Conservation (phyloP, 2,329 filamentous ascomycete genomes). For the Geosmithia flava region DNA sequence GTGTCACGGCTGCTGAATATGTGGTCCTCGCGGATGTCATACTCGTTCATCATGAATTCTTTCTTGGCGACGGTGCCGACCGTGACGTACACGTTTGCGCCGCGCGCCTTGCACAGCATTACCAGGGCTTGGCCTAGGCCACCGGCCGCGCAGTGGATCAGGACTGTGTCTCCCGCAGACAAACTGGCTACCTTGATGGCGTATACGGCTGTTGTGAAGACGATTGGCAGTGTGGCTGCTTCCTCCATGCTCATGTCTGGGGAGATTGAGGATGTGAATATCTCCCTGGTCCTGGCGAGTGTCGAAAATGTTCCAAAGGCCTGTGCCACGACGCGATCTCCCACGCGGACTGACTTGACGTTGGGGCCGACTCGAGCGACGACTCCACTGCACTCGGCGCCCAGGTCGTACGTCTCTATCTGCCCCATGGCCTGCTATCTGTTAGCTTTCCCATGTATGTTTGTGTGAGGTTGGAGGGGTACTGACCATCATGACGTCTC, state of each 20-base stretch:
- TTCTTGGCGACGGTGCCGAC: constrained; percentile 14
- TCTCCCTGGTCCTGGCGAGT: constrained; percentile 7
- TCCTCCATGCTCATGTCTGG: constrained; percentile 9
- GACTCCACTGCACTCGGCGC: constrained; percentile 9
- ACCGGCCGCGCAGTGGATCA: constrained; percentile 15
- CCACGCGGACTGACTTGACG: constrained; percentile 5
- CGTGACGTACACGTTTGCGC: constrained; percentile 14
- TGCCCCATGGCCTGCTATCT: constrained; percentile 13
- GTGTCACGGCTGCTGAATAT: constrained; percentile 13
- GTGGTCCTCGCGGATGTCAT: constrained; percentile 15
- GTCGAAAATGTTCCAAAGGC: constrained; percentile 10
- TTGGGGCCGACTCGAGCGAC: constrained; percentile 8
- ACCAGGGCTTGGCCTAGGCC: constrained; percentile 14
- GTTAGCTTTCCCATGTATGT: not conserved
- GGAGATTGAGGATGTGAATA: not conserved
- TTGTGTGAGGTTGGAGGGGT: not conserved
- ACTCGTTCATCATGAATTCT: constrained; percentile 11
- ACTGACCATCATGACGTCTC: constrained; percentile 17
- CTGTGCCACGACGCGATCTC: constrained; percentile 9
- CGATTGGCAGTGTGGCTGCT: constrained; percentile 9
- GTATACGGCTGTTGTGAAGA: constrained; percentile 4
- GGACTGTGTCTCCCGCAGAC: constrained; percentile 13
- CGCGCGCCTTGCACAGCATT: constrained; percentile 7
- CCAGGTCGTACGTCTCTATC: constrained; percentile 23
- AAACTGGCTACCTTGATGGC: constrained; percentile 10